Percentiles rank a stretch among this genome's conserved stretches.
Evolutionary conservation across 2,329 filamentous ascomycete species (phyloP).

Genomic region (Canariomyces notabilis): DNA sequence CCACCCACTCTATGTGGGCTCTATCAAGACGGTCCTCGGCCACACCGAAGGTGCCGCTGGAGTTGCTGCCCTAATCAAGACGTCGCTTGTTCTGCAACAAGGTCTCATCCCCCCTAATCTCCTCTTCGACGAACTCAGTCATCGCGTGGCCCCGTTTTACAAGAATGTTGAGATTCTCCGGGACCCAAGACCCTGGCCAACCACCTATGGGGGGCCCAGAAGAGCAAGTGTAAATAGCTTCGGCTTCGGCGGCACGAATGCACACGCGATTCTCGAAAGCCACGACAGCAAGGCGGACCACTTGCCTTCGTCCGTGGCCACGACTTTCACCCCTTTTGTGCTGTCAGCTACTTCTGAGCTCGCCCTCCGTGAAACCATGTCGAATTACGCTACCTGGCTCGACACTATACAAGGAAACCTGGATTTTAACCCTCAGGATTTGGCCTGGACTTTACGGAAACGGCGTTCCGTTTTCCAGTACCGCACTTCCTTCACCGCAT

Average conservation of each 20-base stretch:
- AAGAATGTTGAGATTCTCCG: constrained; percentile 38
- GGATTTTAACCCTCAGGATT: no score
- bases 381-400: no score
- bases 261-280: no score
- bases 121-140: constrained; percentile 42
- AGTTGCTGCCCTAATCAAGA: constrained; percentile 40
- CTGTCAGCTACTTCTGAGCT: background rate
- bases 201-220: background rate
- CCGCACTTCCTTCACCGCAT: no score
- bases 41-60: constrained; percentile 45
- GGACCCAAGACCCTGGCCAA: constrained; percentile 21
- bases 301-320: no score
- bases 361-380: background rate
- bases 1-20: constrained; percentile 31
- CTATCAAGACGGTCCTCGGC: constrained; percentile 39
- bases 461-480: no score
- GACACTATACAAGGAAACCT: no score
- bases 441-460: no score
- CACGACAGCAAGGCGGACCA: no score
- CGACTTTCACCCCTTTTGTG: no score
- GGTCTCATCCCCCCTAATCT: constrained; percentile 36
- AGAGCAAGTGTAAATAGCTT: constrained; percentile 8
- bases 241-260: no score
- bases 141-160: constrained; percentile 32
- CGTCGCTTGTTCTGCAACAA: constrained; percentile 35